A percentile compares a stretch with the other conserved stretches of the same genome.
Evolutionary conservation across 306 rosid species (phyloP).

Genomic region (Gastrolobium bilobum): DNA sequence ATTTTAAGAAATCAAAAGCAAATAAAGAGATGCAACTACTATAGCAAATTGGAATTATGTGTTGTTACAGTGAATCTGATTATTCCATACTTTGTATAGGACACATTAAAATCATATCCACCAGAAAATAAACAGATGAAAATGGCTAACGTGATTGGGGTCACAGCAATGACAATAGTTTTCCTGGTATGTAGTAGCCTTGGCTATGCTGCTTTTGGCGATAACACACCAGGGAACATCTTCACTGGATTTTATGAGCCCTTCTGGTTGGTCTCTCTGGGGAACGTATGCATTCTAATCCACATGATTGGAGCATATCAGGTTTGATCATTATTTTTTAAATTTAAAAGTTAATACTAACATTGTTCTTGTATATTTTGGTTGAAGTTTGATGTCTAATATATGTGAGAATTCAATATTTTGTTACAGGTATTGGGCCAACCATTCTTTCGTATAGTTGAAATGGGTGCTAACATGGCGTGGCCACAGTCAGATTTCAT

Average conservation of each 20-base stretch:
- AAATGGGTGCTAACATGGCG: conserved; percentile 56
- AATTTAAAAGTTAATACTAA: background rate
- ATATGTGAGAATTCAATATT: conserved; percentile 9
- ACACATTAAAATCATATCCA: conserved; percentile 71
- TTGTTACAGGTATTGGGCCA: conserved; percentile 62
- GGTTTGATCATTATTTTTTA: conserved; percentile 48
- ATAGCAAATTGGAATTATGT: conserved; percentile 7
- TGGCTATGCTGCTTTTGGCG: conserved; percentile 82
- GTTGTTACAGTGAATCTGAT: conserved; percentile 21
- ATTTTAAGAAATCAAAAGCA: background rate
- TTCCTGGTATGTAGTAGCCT: conserved; percentile 60
- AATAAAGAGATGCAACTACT: background rate
- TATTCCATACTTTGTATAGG: conserved; percentile 54
- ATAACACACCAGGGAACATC: conserved; percentile 70
- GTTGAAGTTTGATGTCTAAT: background rate
- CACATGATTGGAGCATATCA: conserved; percentile 83
- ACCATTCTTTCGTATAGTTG: conserved; percentile 61
- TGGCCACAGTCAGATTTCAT: conserved; percentile 71
- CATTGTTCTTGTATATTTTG: background rate
- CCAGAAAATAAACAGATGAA: conserved; percentile 84
- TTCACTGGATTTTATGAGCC: conserved; percentile 68
- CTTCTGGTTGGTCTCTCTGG: conserved; percentile 69
- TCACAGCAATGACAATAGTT: conserved; percentile 62
- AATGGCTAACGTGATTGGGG: conserved; percentile 61
- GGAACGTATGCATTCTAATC: conserved; percentile 63